A percentile compares a stretch with the other conserved stretches of the same genome.
These are phyloP conservation scores for Xylariaceae sp. DNA, from an alignment of 2,329 filamentous ascomycete genomes.

Conservation along the genomic window DNA sequence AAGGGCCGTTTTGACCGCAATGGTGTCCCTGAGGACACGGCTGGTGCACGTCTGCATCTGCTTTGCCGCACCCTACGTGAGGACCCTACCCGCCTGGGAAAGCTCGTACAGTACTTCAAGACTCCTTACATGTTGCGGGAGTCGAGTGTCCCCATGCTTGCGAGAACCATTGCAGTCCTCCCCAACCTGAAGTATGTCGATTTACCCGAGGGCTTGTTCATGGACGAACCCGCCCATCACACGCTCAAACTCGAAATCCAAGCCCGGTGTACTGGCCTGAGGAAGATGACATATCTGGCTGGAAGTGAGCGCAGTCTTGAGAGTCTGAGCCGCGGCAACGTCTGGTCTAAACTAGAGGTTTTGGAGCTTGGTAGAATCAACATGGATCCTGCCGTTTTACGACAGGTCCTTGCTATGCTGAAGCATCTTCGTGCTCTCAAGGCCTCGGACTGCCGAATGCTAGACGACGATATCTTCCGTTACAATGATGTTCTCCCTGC, in stretches of 20 bases:
- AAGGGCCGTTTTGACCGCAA: constrained; percentile 69
- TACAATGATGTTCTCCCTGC: constrained; percentile 60
- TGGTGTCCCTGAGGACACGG: constrained; percentile 73
- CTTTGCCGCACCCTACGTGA: constrained; percentile 79
- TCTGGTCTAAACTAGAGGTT: constrained; percentile 68
- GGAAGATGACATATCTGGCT: constrained; percentile 79
- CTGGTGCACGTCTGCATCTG: constrained; percentile 68
- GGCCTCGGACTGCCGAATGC: constrained; percentile 60
- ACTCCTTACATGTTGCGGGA: constrained; percentile 93
- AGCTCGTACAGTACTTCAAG: constrained; percentile 73
- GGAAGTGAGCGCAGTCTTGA: constrained; percentile 77
- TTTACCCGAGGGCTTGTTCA: constrained; percentile 80
- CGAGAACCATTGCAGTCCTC: constrained; percentile 76
- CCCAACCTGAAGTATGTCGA: constrained; percentile 86
- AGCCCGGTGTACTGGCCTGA: constrained; percentile 72
- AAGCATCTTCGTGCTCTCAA: constrained; percentile 67
- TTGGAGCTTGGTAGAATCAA: constrained; percentile 64
- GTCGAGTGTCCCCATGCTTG: constrained; percentile 76
- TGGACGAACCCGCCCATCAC: constrained; percentile 69
- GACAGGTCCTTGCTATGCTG: constrained; percentile 65
- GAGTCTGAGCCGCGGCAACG: constrained; percentile 56
- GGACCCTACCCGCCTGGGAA: constrained; percentile 62
- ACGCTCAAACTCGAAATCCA: constrained; percentile 80
- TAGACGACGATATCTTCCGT: constrained; percentile 74
- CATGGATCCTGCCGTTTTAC: constrained; percentile 64